A percentile compares a stretch with the other conserved stretches of the same genome.
These are phyloP conservation scores for Karstenula rhodostoma DNA, from an alignment of 2,329 filamentous ascomycete species.

Conservation along the genomic window DNA sequence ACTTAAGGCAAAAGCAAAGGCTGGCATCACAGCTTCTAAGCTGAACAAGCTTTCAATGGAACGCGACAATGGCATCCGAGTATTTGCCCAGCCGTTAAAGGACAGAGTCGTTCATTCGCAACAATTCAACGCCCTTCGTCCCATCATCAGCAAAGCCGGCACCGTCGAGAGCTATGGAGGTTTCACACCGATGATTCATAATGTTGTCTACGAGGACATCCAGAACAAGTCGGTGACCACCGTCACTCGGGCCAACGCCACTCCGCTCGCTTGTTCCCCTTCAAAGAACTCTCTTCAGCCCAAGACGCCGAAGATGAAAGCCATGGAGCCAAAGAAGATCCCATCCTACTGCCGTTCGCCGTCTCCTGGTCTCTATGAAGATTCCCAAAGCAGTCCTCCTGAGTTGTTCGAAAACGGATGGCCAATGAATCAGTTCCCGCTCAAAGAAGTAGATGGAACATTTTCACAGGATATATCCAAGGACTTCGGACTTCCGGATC, in stretches of 20 bases:
- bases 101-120: constrained; percentile 5
- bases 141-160: background rate
- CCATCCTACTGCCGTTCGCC: constrained; percentile 2
- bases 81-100: background rate
- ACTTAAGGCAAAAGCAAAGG: constrained; percentile 24
- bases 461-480: background rate
- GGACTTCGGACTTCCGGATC: background rate
- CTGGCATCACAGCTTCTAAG: constrained; percentile 19
- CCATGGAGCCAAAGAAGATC: background rate
- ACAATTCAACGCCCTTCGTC: background rate
- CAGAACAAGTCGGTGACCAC: background rate
- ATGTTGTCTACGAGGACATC: constrained; percentile 3
- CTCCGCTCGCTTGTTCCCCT: background rate
- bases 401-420: background rate
- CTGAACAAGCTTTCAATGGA: constrained; percentile 5
- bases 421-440: background rate
- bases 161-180: background rate
- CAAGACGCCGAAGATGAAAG: background rate
- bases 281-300: background rate
- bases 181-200: background rate
- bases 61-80: background rate
- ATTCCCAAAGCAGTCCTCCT: background rate
- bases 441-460: background rate
- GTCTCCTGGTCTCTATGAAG: background rate
- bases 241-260: background rate